Conservation (phyloP, 805 yeast genomes). For the Wickerhamomyces alni region DNA sequence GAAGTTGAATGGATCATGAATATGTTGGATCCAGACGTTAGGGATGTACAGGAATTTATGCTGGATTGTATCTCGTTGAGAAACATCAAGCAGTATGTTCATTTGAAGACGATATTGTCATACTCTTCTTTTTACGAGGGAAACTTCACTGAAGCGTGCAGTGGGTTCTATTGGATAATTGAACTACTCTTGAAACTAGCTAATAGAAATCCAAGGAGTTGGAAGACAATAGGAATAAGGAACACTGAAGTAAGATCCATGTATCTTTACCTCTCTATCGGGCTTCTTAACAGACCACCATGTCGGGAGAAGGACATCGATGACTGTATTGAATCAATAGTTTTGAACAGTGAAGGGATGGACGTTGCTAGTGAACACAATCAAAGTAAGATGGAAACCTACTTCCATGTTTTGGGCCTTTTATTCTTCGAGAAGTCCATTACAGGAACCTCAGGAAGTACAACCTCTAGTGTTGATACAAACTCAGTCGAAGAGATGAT, state of each 20-base stretch:
- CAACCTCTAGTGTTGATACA: not conserved
- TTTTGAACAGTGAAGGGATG: not conserved
- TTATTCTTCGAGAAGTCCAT: constrained; percentile 6
- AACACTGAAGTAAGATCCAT: not conserved
- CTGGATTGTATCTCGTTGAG: not conserved
- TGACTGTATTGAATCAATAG: not conserved
- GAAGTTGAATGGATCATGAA: not conserved
- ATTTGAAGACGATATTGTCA: not conserved
- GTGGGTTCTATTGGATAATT: not conserved
- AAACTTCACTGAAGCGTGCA: not conserved
- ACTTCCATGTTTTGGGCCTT: constrained; percentile 9
- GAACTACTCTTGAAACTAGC: not conserved
- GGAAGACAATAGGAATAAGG: not conserved
- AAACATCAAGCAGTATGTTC: not conserved
- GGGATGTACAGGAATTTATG: not conserved
- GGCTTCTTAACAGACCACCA: not conserved
- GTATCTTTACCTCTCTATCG: not conserved
- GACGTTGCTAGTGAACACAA: not conserved
- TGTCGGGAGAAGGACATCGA: not conserved
- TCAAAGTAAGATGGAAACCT: not conserved
- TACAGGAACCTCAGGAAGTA: not conserved
- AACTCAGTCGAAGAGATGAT: constrained; percentile 1
- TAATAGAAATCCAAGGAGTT: not conserved
- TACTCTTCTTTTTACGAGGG: not conserved
- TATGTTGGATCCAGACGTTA: not conserved